Evolutionary conservation across 208 protist species (phyloP).

Genomic region (Leishmania mexicana): DNA sequence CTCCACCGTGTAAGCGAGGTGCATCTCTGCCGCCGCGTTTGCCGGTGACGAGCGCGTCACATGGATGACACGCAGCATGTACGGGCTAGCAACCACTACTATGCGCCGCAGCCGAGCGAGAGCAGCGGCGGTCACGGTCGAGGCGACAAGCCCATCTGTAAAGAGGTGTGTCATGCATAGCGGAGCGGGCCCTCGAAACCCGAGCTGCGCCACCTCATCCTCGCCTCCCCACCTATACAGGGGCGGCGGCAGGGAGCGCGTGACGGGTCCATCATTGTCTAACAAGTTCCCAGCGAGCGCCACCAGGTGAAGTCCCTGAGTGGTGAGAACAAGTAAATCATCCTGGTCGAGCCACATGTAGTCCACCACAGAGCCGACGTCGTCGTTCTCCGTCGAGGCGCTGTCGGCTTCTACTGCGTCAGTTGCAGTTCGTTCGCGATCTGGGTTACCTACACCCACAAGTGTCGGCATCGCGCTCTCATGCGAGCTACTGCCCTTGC

Average conservation of each 20-base stretch:
- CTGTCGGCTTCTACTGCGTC: background rate
- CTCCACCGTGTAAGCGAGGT: conserved; percentile 50
- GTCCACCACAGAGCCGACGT: conserved; percentile 32
- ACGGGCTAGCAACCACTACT: conserved; percentile 59
- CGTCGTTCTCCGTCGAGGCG: background rate
- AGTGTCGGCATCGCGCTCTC: background rate
- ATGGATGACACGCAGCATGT: conserved; percentile 47
- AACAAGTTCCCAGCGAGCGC: conserved; percentile 32
- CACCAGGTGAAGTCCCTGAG: conserved; percentile 48
- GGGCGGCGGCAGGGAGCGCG: conserved; percentile 22
- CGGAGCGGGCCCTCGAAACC: conserved; percentile 25
- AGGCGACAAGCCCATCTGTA: conserved; percentile 3
- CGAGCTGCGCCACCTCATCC: conserved; percentile 8
- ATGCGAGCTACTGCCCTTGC: background rate
- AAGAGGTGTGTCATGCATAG: conserved; percentile 14
- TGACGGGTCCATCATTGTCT: conserved; percentile 44
- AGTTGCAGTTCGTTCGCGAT: background rate
- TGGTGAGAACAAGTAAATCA: conserved; percentile 60
- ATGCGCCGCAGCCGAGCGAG: conserved; percentile 13
- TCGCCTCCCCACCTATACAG: conserved; percentile 29
- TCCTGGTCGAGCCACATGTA: conserved; percentile 68
- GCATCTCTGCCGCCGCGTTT: conserved; percentile 9
- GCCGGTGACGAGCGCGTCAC: conserved; percentile 5
- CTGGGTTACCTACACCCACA: background rate
- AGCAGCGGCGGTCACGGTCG: background rate